A percentile compares a stretch with the other conserved stretches of the same genome.
phyloP scores from a whole-genome alignment of 352 stramenopile genomes.

The Pythium plurisporium region DNA sequence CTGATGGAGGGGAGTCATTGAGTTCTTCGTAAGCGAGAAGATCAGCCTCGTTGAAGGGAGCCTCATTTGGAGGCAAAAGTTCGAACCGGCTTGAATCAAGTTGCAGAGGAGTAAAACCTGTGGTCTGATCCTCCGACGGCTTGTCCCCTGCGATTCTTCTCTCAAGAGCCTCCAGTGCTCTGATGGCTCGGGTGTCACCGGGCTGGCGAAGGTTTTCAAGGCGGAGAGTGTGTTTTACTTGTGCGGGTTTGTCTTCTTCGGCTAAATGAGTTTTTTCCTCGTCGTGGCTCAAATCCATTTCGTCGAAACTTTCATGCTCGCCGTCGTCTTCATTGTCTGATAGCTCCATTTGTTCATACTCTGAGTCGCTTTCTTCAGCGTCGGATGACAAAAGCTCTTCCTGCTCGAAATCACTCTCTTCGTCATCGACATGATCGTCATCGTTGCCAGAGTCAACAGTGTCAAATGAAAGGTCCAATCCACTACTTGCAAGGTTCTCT shows the following conservation, averaged over 20 bases:
- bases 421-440: conserved; percentile 44
- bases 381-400: conserved; percentile 78
- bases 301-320: conserved; percentile 10
- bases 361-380: conserved; percentile 63
- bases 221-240: conserved; percentile 38
- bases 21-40: conserved; percentile 16
- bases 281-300: background rate
- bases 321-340: conserved; percentile 44
- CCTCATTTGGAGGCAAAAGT: background rate
- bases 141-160: conserved; percentile 52
- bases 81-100: conserved; percentile 1
- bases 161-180: conserved; percentile 60
- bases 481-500: background rate
- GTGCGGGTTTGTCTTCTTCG: background rate
- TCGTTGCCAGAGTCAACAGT: conserved; percentile 16
- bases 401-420: conserved; percentile 83
- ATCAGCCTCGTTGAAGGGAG: conserved; percentile 3
- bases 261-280: conserved; percentile 9
- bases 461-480: conserved; percentile 13
- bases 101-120: conserved; percentile 1
- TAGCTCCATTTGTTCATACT: conserved; percentile 75
- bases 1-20: conserved; percentile 7
- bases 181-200: conserved; percentile 43
- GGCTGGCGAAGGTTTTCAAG: conserved; percentile 48
- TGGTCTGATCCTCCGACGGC: conserved; percentile 2